Evolutionary conservation across 169 alveolate genomes (phyloP), one percentile per base, ranked within the genome.

Genomic region (Perkinsus marinus): DNA sequence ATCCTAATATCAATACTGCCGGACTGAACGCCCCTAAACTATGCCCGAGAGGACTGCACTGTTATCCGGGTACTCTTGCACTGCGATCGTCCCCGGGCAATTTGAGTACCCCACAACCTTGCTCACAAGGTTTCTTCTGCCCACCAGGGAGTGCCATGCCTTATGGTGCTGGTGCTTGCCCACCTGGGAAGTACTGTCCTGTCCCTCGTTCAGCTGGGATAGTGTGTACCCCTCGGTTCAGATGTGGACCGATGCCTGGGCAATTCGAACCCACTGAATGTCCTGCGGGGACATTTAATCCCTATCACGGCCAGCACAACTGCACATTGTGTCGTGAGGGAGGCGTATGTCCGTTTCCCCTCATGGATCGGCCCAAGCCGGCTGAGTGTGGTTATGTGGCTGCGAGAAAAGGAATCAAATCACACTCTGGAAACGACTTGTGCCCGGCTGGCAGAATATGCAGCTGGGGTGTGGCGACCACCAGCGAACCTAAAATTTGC

Each of bases 391-490:
- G 94, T 47, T 68, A 91, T 39, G 92, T 90, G 91, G 94, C 94
- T n/a, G 92, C 90, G 90, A 68, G 39, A 90, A 93, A 0, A 93
- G 94, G 39, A 30, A 57, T 57, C 26, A 57, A 57, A 30, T 13
- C 68, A 22, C 38, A 90, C 3, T 91, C 91, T 16, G 93, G 93
- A 9, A 68, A 39, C 26, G 79, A 89, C 79, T 92, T 91, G 17
- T 93, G 94, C 43, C 94, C 94, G 2, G 94, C 94, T 0, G 94
- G 94, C 16, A 90, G 91, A 91, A 90, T 93, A 92, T 93, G 94
- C 90, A 39, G 38, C 39, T 46, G 57, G 39, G 91, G 69, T n/a
- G 57, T 57, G 39, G 91, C 91, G 19, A 9, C 91, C 39, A 13
- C 43, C 13, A 39, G 37, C n/a, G 91, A 90, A 30, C 91, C 91